phyloP scores from a whole-genome alignment of 345 rosid genomes.

The Turnera subulata region DNA sequence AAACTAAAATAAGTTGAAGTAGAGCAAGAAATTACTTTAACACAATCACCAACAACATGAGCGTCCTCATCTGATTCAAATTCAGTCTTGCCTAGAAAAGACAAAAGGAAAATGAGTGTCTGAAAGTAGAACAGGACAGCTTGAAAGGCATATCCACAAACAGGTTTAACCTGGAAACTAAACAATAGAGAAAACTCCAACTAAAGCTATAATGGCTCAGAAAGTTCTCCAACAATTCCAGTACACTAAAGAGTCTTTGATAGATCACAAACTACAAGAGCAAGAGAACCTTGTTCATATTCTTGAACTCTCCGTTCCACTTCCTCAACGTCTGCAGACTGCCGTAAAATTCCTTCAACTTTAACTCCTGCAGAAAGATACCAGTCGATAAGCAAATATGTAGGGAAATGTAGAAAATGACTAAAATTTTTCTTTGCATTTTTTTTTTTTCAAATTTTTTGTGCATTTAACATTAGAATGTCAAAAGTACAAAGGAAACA shows the following conservation, averaged over 20 bases:
- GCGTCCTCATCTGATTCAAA: constrained; percentile 89
- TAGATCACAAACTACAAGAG: constrained; percentile 16
- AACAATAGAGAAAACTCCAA: constrained; percentile 13
- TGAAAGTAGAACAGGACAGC: constrained; percentile 8
- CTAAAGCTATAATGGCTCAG: neutral
- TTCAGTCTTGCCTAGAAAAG: constrained; percentile 69
- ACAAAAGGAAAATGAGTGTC: constrained; percentile 4
- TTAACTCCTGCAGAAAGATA: constrained; percentile 57
- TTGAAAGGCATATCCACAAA: constrained; percentile 9
- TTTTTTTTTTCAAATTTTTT: too few relatives aligned
- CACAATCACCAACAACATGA: constrained; percentile 97
- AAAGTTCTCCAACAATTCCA: neutral
- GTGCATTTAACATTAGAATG: neutral
- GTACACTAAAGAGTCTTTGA: neutral
- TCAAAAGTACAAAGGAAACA: neutral
- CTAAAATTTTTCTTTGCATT: too few relatives aligned
- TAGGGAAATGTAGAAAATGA: too few relatives aligned
- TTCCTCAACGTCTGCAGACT: constrained; percentile 97
- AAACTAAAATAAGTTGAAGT: constrained; percentile 13
- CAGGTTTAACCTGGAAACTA: constrained; percentile 3
- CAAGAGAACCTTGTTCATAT: constrained; percentile 77
- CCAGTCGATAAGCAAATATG: neutral
- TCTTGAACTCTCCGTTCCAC: constrained; percentile 92
- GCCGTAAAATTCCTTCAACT: constrained; percentile 89
- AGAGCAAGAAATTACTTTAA: constrained; percentile 55